Conservation (phyloP, 2,329 filamentous ascomycete genomes). For the Trichophyton rubrum region DNA sequence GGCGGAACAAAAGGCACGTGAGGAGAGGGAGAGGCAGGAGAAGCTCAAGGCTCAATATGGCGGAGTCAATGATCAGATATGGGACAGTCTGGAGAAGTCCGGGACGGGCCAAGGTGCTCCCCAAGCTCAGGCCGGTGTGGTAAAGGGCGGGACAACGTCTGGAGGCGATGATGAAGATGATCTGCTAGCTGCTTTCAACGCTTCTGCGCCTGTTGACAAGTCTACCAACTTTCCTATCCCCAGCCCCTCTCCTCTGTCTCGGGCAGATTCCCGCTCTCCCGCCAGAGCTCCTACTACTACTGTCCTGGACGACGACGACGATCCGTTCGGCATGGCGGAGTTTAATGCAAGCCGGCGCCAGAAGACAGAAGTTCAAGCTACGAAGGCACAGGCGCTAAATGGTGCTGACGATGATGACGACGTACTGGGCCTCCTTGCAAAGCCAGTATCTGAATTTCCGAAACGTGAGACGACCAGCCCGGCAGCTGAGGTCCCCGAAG, state of each 20-base stretch:
- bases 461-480: slow-evolving; percentile 17
- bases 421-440: slow-evolving; percentile 49
- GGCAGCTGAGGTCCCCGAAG: slow-evolving; percentile 9
- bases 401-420: slow-evolving; percentile 44
- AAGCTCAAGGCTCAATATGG: slow-evolving; percentile 68
- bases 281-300: slow-evolving; percentile 11
- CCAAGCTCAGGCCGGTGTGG: slow-evolving; percentile 27
- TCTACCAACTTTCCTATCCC: slow-evolving; percentile 47
- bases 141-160: slow-evolving; percentile 22
- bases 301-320: slow-evolving; percentile 49
- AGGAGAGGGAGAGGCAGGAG: slow-evolving; percentile 61
- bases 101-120: slow-evolving; percentile 25
- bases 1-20: slow-evolving; percentile 60
- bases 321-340: slow-evolving; percentile 70
- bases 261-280: not conserved
- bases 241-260: slow-evolving; percentile 22
- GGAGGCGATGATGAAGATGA: slow-evolving; percentile 41
- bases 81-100: slow-evolving; percentile 54
- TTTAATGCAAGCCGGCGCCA: slow-evolving; percentile 31
- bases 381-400: slow-evolving; percentile 19
- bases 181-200: slow-evolving; percentile 49
- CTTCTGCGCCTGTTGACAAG: slow-evolving; percentile 45
- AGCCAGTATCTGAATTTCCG: slow-evolving; percentile 43
- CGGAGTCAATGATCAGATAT: slow-evolving; percentile 50
- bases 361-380: slow-evolving; percentile 34